Evolutionary conservation across 2,329 filamentous ascomycete genomes (phyloP), one percentile per base, ranked within the genome.

Genomic region (Alternaria incomplexa): DNA sequence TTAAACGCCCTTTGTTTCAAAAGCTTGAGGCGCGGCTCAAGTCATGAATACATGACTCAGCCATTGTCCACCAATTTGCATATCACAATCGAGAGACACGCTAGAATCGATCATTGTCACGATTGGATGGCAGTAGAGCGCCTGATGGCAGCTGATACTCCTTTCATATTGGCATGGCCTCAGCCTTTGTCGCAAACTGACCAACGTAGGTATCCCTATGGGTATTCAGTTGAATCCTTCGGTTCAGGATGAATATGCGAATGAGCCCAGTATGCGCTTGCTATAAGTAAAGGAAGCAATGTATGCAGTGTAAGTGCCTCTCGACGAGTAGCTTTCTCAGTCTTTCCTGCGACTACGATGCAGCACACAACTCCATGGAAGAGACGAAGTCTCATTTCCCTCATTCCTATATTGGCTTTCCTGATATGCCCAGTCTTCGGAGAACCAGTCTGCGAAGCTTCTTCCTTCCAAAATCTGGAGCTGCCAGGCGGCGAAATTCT

Each of bases 381-480:
- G n/a, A 52, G 23, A 44, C 23, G 15, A 30, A 26, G 5, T 20
- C 17, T 32, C 22, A 6, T 15, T 58, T 36, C 26, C 12, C 8
- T 36, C 20, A 9, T 46, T 10, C 5, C 46, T 46, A 17, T 22
- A 47, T 47, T 61, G 15, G 26, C 20, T 13, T 40, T 50, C 10
- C 32, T 46, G 12, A 17, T n/a, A 15, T 20, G 20, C 12, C 46
- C 36, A 28, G 46, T 36, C 8, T 22, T 23, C 6, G 17, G 45
- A 15, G 32, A 50, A 50, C 8, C 36, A 26, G 23, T 43, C 17
- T 64, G 62, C 45, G 43, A 36, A 23, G 12, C 45, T 13, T 56
- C 58, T 22, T 47, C 59, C 10, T 65, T 65, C 26, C 51, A 57
- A 1, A 11, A 57, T 11, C 8, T 65, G 25, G 15, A 44, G 10